Evolutionary conservation across 345 rosid species (phyloP).

Genomic region (Populus tremula): DNA sequence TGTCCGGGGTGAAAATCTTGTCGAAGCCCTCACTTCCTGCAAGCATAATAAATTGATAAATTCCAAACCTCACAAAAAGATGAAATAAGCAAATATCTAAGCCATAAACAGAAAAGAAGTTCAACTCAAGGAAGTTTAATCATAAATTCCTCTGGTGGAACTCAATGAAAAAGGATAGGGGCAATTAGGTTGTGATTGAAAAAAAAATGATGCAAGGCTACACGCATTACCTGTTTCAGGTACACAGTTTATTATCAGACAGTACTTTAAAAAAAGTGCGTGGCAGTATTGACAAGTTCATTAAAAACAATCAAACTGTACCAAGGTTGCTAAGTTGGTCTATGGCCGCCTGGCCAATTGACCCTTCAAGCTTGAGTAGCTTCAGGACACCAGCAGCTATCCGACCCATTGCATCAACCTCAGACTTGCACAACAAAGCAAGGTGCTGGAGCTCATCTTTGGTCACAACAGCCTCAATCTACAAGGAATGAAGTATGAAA

Average conservation of each 20-base stretch:
- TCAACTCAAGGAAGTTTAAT: background rate
- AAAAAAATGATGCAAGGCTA: too few relatives aligned
- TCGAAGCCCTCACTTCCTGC: constrained; percentile 86
- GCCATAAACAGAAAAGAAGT: background rate
- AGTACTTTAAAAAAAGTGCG: background rate
- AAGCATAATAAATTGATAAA: constrained; percentile 10
- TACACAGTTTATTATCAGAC: too few relatives aligned
- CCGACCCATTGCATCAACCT: constrained; percentile 90
- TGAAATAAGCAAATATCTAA: background rate
- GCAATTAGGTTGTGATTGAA: too few relatives aligned
- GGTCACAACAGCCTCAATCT: constrained; percentile 88
- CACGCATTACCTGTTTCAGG: too few relatives aligned
- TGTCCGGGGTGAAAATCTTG: constrained; percentile 61
- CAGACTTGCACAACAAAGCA: constrained; percentile 72
- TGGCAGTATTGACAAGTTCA: background rate
- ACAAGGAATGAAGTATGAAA: constrained; percentile 14
- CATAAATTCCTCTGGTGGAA: background rate
- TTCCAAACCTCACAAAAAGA: background rate
- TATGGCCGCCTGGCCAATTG: constrained; percentile 74
- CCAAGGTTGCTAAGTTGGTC: constrained; percentile 94
- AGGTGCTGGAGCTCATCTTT: constrained; percentile 89
- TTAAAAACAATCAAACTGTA: constrained; percentile 25
- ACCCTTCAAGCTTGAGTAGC: constrained; percentile 75
- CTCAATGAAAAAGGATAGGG: background rate
- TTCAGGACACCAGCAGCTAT: constrained; percentile 81